Percentiles rank a stretch among this genome's conserved stretches.
Evolutionary conservation across 495 filamentous ascomycete species (phyloP).

Genomic region (Astrocystis sublimbata): DNA sequence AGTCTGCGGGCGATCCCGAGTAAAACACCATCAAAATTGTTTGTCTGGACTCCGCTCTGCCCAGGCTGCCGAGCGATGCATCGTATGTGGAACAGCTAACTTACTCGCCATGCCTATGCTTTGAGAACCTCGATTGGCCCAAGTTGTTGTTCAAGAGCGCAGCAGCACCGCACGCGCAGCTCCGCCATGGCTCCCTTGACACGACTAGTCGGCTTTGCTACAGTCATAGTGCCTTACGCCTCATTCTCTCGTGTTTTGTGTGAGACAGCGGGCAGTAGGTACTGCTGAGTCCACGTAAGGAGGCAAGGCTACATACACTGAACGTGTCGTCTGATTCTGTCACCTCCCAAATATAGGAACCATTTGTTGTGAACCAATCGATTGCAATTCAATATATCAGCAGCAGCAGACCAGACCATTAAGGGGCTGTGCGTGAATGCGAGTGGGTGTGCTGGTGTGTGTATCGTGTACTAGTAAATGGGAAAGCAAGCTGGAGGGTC

Average conservation of each 20-base stretch:
- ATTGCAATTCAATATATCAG: neutral
- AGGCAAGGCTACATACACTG: neutral
- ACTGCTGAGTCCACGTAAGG: neutral
- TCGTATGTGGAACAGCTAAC: too few relatives aligned
- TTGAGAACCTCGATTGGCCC: too few relatives aligned
- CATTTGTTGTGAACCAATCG: neutral
- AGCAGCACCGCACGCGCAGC: too few relatives aligned
- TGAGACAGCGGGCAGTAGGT: neutral
- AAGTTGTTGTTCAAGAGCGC: too few relatives aligned
- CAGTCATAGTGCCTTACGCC: neutral
- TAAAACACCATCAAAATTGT: slow-evolving; percentile 13
- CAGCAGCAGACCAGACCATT: too few relatives aligned
- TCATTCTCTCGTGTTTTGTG: neutral
- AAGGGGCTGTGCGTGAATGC: slow-evolving; percentile 1
- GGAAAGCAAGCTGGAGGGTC: too few relatives aligned
- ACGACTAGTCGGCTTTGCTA: neutral
- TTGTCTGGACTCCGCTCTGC: too few relatives aligned
- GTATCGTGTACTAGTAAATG: too few relatives aligned
- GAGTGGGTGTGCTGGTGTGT: too few relatives aligned
- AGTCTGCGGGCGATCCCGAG: slow-evolving; percentile 39
- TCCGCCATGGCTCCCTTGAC: neutral
- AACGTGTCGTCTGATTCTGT: neutral
- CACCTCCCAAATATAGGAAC: neutral
- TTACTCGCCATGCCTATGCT: too few relatives aligned
- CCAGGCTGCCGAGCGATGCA: neutral